These are phyloP conservation scores for Arthrobotrys iridis DNA, from an alignment of 2,329 filamentous ascomycete species.

Conservation along the genomic window DNA sequence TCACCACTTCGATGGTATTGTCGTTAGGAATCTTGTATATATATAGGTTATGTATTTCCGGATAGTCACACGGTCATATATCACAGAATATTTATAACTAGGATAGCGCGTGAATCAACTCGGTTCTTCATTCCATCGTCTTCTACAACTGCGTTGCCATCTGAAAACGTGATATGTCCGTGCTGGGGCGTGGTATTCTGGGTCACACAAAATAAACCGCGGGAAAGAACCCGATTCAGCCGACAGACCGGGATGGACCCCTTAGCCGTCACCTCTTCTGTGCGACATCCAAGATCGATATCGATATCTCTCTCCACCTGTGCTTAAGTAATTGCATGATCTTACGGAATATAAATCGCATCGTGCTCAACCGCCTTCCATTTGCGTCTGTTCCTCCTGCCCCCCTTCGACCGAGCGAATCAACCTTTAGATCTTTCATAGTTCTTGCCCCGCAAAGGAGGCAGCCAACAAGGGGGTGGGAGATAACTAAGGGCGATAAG, in stretches of 20 bases:
- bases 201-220: not conserved
- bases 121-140: no score
- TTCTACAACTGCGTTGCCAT: no score
- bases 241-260: not conserved
- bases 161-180: no score
- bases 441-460: constrained; percentile 26
- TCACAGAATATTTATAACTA: no score
- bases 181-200: not conserved
- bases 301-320: not conserved
- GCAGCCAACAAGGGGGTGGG: constrained; percentile 11
- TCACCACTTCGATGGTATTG: no score
- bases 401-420: constrained; percentile 32
- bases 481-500: constrained; percentile 13
- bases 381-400: not conserved
- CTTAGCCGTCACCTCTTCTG: not conserved
- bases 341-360: constrained; percentile 5
- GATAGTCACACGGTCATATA: no score
- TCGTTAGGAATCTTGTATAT: no score
- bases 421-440: not conserved
- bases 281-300: not conserved
- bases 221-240: constrained; percentile 11
- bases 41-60: no score
- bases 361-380: constrained; percentile 1
- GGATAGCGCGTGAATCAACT: no score
- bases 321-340: constrained; percentile 8